Percentiles rank a stretch among this genome's conserved stretches.
phyloP scores from a whole-genome alignment of 352 stramenopile species.

The Phytophthora palmivora region DNA sequence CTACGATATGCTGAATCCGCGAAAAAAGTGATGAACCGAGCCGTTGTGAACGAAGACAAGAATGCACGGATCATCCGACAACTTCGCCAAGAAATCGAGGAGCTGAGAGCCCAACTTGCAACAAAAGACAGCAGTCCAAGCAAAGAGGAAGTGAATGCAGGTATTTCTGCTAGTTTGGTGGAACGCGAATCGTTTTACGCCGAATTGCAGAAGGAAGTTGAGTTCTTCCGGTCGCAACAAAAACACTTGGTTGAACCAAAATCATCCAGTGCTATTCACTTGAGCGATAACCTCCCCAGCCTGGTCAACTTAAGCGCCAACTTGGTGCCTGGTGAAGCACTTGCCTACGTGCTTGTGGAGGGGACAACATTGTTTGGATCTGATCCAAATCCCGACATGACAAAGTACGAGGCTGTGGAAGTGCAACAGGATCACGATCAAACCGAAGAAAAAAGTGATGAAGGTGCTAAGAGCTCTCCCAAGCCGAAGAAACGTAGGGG shows the following conservation, averaged over 20 bases:
- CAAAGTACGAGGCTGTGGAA: slow-evolving; percentile 20
- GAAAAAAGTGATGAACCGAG: slow-evolving; percentile 86
- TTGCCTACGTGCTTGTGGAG: slow-evolving; percentile 55
- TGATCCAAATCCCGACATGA: slow-evolving; percentile 25
- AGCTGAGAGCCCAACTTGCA: slow-evolving; percentile 54
- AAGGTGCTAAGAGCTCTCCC: neutral
- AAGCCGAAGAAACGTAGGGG: slow-evolving; percentile 37
- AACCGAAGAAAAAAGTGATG: slow-evolving; percentile 14
- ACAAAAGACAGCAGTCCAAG: slow-evolving; percentile 37
- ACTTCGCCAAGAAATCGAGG: slow-evolving; percentile 75
- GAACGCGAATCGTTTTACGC: slow-evolving; percentile 61
- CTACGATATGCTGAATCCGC: slow-evolving; percentile 84
- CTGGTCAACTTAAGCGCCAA: slow-evolving; percentile 54
- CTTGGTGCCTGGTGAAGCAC: slow-evolving; percentile 32
- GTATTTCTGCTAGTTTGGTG: slow-evolving; percentile 41
- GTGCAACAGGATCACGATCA: slow-evolving; percentile 8
- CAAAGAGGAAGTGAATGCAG: slow-evolving; percentile 38
- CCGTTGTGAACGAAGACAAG: slow-evolving; percentile 85
- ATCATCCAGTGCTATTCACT: slow-evolving; percentile 21
- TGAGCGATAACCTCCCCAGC: slow-evolving; percentile 50
- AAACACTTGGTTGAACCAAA: slow-evolving; percentile 12
- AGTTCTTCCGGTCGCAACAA: slow-evolving; percentile 50
- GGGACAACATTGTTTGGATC: slow-evolving; percentile 56
- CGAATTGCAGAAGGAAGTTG: slow-evolving; percentile 57
- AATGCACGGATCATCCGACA: slow-evolving; percentile 83